phyloP scores from a whole-genome alignment of 2,329 filamentous ascomycete genomes.

The Diaporthe batatas region DNA sequence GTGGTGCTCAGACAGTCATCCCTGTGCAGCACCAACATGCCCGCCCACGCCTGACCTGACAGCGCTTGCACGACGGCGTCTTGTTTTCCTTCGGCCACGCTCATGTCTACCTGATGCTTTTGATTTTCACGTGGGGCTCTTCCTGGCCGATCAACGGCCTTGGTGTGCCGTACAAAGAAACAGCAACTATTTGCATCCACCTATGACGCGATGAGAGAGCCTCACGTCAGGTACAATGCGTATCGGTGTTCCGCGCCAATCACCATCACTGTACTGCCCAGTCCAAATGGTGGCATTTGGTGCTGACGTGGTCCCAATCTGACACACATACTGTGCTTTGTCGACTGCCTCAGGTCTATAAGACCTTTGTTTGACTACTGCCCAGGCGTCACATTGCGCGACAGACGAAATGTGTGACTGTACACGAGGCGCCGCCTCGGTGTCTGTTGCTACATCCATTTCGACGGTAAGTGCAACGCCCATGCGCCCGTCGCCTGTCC shows the following conservation, averaged over 20 bases:
- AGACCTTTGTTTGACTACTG: conserved; percentile 15
- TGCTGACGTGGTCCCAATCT: conserved; percentile 28
- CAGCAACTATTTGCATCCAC: background rate
- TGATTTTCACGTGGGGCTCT: background rate
- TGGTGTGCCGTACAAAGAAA: background rate
- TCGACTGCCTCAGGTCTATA: conserved; percentile 18
- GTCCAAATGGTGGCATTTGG: conserved; percentile 16
- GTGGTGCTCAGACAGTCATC: background rate
- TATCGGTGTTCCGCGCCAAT: conserved; percentile 18
- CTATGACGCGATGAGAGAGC: conserved; percentile 27
- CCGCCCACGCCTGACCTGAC: background rate
- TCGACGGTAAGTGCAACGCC: background rate
- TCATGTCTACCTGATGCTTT: background rate
- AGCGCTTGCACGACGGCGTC: background rate
- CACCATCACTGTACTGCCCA: background rate
- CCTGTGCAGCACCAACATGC: background rate
- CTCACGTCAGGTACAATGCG: conserved; percentile 22
- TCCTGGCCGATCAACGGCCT: background rate
- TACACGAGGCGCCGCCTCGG: background rate
- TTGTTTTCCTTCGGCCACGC: background rate
- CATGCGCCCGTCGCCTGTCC: background rate
- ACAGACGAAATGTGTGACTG: conserved; percentile 1
- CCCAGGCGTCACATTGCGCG: conserved; percentile 4
- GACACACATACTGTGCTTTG: background rate
- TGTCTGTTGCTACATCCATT: background rate